Evolutionary conservation across 1,139 yeast genomes (phyloP), one percentile per base, ranked within the genome.

Genomic region (Arxiozyma bovina): DNA sequence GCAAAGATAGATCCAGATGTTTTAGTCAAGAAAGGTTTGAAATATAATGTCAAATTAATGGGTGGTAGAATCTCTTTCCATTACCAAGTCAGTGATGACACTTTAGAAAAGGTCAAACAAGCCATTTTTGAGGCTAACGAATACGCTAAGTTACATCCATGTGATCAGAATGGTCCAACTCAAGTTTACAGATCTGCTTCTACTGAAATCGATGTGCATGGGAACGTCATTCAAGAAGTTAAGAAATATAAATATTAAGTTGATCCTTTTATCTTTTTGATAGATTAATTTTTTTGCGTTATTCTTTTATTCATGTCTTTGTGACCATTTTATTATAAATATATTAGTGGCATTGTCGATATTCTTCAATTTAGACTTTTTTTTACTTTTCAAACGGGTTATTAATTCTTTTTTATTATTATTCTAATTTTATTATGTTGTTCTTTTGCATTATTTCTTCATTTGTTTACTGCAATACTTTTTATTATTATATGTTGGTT

Each of bases 51-150:
- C 59, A 84, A 80, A 62, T 72, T 87, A 46, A 79, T 80, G 80
- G 93, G 93, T 57, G 82, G 83, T 44, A 77, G 96, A 64, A 73
- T 91, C 53, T 93, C 95, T 1, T 85, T 90, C 77, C 96, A 89
- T 69, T 88, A 85, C 72, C 97, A 90, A 71, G 79, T 81, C 56
- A 74, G 83, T 42, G 77, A 77, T 42, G 82, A 83, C 54, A 79
- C 89, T 53, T 77, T 89, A 51, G 91, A 85, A 55, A 77, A 74
- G 49, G 76, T 87, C 53, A 86, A 85, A 66, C 64, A 69, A 53
- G 85, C 87, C 15, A 71, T 87, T 44, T 64, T 75, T 53, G 87
- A 83, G 61, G 79, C 87, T 51, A 75, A 73, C 64, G 75, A 79
- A 56, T 74, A 78, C 61, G 75, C 82, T 4, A 64, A 73, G 61